Evolutionary conservation across 257 asterid species (phyloP).

Genomic region (Solanum bulbocastanum): DNA sequence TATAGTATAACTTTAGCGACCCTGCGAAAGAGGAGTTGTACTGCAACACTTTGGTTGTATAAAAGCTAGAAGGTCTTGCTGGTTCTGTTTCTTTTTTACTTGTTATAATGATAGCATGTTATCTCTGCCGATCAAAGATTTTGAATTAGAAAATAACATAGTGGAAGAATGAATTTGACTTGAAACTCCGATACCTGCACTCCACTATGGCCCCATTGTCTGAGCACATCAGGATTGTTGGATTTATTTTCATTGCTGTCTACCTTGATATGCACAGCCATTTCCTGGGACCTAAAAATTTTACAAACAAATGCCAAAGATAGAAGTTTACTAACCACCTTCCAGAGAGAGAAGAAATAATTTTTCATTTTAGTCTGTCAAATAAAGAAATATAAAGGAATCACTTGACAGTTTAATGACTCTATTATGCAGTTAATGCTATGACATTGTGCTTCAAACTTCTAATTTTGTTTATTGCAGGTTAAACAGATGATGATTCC

Average conservation of each 20-base stretch:
- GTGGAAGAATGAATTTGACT: not conserved
- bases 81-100: not conserved
- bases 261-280: not conserved
- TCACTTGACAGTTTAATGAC: not conserved
- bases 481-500: conserved; percentile 73
- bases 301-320: not conserved
- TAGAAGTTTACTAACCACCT: not conserved
- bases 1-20: not conserved
- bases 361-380: not conserved
- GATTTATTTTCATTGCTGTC: not conserved
- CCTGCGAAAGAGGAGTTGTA: not conserved
- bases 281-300: not conserved
- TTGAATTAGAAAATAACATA: not conserved
- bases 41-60: not conserved
- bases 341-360: not conserved
- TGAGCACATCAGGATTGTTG: not conserved
- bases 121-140: not conserved
- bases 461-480: conserved; percentile 31
- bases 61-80: not conserved
- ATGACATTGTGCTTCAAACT: conserved; percentile 1
- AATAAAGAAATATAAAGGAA: not conserved
- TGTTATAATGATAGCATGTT: not conserved
- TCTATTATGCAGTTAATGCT: not conserved
- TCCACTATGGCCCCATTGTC: not conserved
- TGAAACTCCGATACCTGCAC: not conserved